Base-by-base conservation (phyloP, 345 rosid genomes). In the Balakata baccata region DNA sequence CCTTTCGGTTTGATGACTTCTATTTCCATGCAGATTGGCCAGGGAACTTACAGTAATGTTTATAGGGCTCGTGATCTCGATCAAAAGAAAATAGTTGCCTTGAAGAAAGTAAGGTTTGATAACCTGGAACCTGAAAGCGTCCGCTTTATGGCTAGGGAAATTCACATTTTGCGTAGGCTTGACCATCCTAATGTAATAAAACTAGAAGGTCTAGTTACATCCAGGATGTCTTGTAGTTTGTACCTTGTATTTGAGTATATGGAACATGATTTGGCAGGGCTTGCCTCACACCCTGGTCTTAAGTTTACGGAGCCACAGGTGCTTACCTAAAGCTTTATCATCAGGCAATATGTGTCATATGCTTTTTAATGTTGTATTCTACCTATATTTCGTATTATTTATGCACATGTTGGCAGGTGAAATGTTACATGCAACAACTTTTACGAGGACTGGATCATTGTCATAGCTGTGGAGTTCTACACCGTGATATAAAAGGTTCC, bases 121-220 rank as follows among this genome's bases (percentile, higher is more conserved):
- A 90, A 86, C 68, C 87, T 88, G 99, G 99, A 94, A 76, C 94
- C 96, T 0, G 97, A 87, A 51, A 94, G 98, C 67, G 97, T 90
- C 16, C 89, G 91, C 49, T 94, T 94, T 77, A 92, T 94, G 98
- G 98, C 98, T 2, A 87, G 98, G 74, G 98, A 94, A 81, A 94
- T 94, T 66, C 81, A 83, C 39, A 87, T 92, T 70, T 64, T 92
- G 76, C 85, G 98, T 8, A 88, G 84, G 76, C 92, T 92, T 5
- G 94, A 90, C 50, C 98, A 94, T 81, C 98, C 89, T 4, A 94
- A 94, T 65, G 81, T 90, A 51, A 88, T 94, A 91, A 90, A 92
- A 80, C 99, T 94, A 13, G 89, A 92, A 73, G 89, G 85, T 68
- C 74, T 94, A 59, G 97, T 89, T 73, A 86, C 97, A 74, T 94